phyloP scores from a whole-genome alignment of 495 filamentous ascomycete species.

The Durotheca rogersii region DNA sequence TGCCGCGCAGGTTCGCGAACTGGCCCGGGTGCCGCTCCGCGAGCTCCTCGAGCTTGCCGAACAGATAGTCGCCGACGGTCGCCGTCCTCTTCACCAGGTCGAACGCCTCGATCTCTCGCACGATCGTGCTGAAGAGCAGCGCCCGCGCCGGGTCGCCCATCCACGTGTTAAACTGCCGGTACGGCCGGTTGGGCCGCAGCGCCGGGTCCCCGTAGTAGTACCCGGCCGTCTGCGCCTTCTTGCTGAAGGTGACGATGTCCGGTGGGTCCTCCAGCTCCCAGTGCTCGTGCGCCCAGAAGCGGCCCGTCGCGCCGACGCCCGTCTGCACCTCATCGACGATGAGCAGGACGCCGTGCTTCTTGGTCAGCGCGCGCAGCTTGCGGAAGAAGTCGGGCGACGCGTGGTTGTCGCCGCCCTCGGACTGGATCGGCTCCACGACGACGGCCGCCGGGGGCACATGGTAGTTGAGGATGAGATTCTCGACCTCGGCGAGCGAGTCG shows the following conservation, averaged over 20 bases:
- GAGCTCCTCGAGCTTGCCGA: slow-evolving; percentile 65
- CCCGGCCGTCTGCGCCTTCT: slow-evolving; percentile 97
- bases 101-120: slow-evolving; percentile 80
- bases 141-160: slow-evolving; percentile 96
- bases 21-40: slow-evolving; percentile 75
- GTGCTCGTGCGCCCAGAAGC: slow-evolving; percentile 99
- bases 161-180: slow-evolving; percentile 99
- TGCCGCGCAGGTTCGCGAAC: slow-evolving; percentile 86
- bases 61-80: slow-evolving; percentile 81
- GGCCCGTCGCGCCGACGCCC: slow-evolving; percentile 90
- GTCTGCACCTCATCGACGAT: slow-evolving; percentile 99
- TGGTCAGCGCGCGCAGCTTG: slow-evolving; percentile 81
- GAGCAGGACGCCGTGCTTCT: slow-evolving; percentile 81
- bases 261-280: slow-evolving; percentile 83
- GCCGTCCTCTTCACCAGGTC: slow-evolving; percentile 81
- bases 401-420: slow-evolving; percentile 98
- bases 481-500: slow-evolving; percentile 84
- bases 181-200: slow-evolving; percentile 96
- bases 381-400: slow-evolving; percentile 91
- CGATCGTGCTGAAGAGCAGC: slow-evolving; percentile 88
- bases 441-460: slow-evolving; percentile 88
- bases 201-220: slow-evolving; percentile 91
- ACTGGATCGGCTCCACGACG: slow-evolving; percentile 94
- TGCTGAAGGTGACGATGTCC: slow-evolving; percentile 98
- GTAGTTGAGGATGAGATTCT: slow-evolving; percentile 79